Base-by-base conservation (phyloP, 352 stramenopile genomes). In the Globisporangium solare region DNA sequence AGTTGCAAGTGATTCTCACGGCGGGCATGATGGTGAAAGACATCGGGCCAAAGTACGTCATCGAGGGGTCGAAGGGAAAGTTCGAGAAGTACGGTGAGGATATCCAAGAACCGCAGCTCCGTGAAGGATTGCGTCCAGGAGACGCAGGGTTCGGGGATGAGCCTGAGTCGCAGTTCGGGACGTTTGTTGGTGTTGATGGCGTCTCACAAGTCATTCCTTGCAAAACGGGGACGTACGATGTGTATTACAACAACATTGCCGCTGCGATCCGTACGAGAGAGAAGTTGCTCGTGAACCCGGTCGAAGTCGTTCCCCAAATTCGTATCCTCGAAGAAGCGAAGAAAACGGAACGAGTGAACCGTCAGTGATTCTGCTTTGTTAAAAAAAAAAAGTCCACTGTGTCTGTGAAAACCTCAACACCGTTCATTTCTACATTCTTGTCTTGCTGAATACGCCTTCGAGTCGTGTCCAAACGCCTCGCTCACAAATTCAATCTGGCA, bases 191-290 rank as follows among this genome's bases (percentile, higher is more conserved):
- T 1, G 52, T 39, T 10, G 51, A 47, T 2, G 72, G 65, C 17
- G 62, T 54, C 18, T 60, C 49, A 8, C 65, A 45, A 24, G 47
- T 63, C 15, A 60, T 90, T 10, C 69, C 68, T 22, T 87, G 67
- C 50, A 60, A 77, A 35, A 60, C 59, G 0, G 81, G 81, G 3
- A 68, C 64, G 39, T 91, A 91, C 63, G 66, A 83, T 20, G 67
- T 77, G 31, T 91, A 75, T 68, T 91, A 91, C 74, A 73, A 70
- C 27, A 88, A 88, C 55, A 74, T 91, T 18, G 81, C 78, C 0
- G 76, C 79, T 18, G 74, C 73, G n/a, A 86, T 89, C 41, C 68
- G 67, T 18, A 63, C 67, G 10, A 71, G 72, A 5, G 63, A 77
- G 37, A 27, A 70, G 32, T 49, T 84, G 27, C 63, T 86, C 22